A percentile compares a stretch with the other conserved stretches of the same genome.
Conservation (phyloP, 208 protist species). For the Crithidia bombi region DNA sequence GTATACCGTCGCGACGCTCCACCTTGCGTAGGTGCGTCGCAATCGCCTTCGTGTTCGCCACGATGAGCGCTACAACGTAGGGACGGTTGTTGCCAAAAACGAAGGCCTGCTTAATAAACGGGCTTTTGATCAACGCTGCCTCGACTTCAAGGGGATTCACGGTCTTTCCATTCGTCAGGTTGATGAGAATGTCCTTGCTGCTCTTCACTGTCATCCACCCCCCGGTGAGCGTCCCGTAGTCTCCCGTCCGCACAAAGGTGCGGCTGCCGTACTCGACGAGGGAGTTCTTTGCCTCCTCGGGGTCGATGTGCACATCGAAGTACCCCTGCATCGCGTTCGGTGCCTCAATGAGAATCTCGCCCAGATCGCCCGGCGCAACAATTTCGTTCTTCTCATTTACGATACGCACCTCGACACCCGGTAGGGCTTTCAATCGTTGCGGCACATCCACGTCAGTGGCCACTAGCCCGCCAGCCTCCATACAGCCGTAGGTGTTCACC, state of each 20-base stretch:
- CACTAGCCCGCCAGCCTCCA: slow-evolving; percentile 88
- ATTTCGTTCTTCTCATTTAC: slow-evolving; percentile 93
- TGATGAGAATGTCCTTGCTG: slow-evolving; percentile 87
- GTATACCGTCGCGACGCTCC: slow-evolving; percentile 88
- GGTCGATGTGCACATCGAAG: slow-evolving; percentile 91
- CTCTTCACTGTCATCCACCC: slow-evolving; percentile 89
- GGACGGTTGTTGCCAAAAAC: slow-evolving; percentile 76
- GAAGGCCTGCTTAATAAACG: slow-evolving; percentile 88
- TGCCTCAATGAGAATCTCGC: slow-evolving; percentile 87
- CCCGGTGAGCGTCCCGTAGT: slow-evolving; percentile 88
- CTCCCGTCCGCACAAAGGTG: slow-evolving; percentile 89
- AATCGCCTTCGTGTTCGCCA: slow-evolving; percentile 87
- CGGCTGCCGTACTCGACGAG: slow-evolving; percentile 88
- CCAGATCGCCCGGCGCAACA: slow-evolving; percentile 84
- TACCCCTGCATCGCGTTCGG: slow-evolving; percentile 92
- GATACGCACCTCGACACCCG: slow-evolving; percentile 88
- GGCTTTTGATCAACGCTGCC: slow-evolving; percentile 75
- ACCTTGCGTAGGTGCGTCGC: slow-evolving; percentile 85
- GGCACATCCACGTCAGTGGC: slow-evolving; percentile 91
- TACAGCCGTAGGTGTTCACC: slow-evolving; percentile 88
- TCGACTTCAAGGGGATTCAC: slow-evolving; percentile 87
- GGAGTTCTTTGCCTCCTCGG: slow-evolving; percentile 86
- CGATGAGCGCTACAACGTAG: slow-evolving; percentile 83
- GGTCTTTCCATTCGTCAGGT: slow-evolving; percentile 75
- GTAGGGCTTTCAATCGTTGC: slow-evolving; percentile 85